Conservation (phyloP, 352 stramenopile species). For the Globisporangium recalcitrans region DNA sequence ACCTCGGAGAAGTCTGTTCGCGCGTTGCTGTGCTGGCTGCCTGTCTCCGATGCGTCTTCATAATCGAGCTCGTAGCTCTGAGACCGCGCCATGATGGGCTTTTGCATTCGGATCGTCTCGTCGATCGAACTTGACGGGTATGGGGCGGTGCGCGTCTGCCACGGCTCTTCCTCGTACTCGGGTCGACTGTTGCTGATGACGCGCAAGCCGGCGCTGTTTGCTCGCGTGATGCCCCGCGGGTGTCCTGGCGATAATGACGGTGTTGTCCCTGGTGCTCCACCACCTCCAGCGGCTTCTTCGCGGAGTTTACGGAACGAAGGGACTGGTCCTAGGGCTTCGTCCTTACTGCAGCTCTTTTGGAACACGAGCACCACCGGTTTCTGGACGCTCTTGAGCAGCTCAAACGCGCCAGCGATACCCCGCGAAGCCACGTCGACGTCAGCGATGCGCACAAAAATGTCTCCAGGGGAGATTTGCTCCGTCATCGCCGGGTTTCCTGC, state of each 20-base stretch:
- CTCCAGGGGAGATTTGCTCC: conserved; percentile 49
- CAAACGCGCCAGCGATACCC: conserved; percentile 69
- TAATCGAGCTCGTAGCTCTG: conserved; percentile 23
- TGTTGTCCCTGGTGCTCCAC: conserved; percentile 8
- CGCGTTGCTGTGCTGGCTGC: conserved; percentile 16
- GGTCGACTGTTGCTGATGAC: neutral
- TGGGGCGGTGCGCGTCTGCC: conserved; percentile 17
- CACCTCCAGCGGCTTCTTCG: conserved; percentile 25
- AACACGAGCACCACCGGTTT: conserved; percentile 82
- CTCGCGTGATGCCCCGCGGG: conserved; percentile 19
- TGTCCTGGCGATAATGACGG: conserved; percentile 18
- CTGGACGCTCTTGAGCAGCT: conserved; percentile 69
- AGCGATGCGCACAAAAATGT: conserved; percentile 73
- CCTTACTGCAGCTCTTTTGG: conserved; percentile 27
- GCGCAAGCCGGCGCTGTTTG: conserved; percentile 21
- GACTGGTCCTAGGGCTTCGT: conserved; percentile 21
- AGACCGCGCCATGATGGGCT: conserved; percentile 17
- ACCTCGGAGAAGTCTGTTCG: neutral
- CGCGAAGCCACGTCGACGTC: conserved; percentile 64
- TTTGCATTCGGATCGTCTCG: conserved; percentile 12
- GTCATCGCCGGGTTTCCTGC: conserved; percentile 46
- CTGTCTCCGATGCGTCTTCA: conserved; percentile 13
- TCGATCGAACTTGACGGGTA: conserved; percentile 11
- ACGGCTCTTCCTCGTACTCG: conserved; percentile 5
- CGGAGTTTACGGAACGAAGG: conserved; percentile 60